phyloP scores from a whole-genome alignment of 495 filamentous ascomycete genomes.

The Aspergillus cristatus region DNA sequence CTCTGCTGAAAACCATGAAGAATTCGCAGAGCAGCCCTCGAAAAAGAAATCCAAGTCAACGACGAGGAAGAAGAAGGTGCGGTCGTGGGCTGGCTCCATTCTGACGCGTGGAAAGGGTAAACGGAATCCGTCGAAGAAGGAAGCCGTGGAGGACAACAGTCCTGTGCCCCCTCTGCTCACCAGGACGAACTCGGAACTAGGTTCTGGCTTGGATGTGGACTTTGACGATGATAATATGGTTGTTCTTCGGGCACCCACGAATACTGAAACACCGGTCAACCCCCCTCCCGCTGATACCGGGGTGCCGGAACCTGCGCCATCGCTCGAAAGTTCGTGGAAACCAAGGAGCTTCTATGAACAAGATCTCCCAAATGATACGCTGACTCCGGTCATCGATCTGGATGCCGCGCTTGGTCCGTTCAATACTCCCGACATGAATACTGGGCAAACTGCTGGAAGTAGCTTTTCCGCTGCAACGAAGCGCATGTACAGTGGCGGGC shows the following conservation, averaged over 20 bases:
- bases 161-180: conserved; percentile 35
- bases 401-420: conserved; percentile 94
- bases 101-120: conserved; percentile 55
- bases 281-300: too few relatives aligned
- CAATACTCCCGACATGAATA: conserved; percentile 59
- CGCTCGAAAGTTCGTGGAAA: conserved; percentile 37
- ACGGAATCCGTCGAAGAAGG: conserved; percentile 29
- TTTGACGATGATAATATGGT: conserved; percentile 48
- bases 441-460: conserved; percentile 39
- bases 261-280: conserved; percentile 21
- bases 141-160: conserved; percentile 7
- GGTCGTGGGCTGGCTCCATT: conserved; percentile 71
- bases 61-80: conserved; percentile 72
- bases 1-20: conserved; percentile 16
- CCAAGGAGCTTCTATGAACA: conserved; percentile 40
- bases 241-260: conserved; percentile 37
- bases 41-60: conserved; percentile 38
- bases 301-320: conserved; percentile 13
- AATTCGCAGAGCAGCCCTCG: conserved; percentile 8
- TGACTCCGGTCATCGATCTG: conserved; percentile 81
- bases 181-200: conserved; percentile 32
- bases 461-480: conserved; percentile 54
- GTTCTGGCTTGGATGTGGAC: conserved; percentile 37
- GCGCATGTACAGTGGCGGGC: conserved; percentile 81
- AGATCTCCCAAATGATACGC: conserved; percentile 42